Evolutionary conservation across 2,329 filamentous ascomycete genomes (phyloP), one percentile per base, ranked within the genome.

Genomic region (Cladosporium oxysporum): DNA sequence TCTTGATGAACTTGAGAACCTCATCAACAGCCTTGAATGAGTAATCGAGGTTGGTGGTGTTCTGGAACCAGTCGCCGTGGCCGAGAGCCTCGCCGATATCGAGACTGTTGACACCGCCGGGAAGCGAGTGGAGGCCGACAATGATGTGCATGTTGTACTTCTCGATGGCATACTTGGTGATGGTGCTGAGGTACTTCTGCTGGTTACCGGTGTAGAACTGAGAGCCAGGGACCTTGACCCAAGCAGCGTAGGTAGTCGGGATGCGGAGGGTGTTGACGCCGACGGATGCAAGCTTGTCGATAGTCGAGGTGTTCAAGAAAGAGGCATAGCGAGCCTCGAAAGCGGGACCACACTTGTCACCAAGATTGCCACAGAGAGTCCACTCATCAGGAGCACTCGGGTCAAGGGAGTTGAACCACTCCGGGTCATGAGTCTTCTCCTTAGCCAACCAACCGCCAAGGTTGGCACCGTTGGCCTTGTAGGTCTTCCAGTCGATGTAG

Each of bases 61-160:
- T 79, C 65, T 75, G 69, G 71, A 78, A 79, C 77, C 77, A 79
- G 28, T 66, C 72, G 58, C 69, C 67, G 63, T 76, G 75, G 14
- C 73, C 74, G 33, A 73, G 67, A 26, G 71, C 71, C 64, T 72
- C 71, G 47, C 70, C 71, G 53, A 73, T 73, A 28, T 70, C 69
- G 37, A 71, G 70, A 29, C 67, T 68, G 65, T 79, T 79, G 53
- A 78, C 75, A 68, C 75, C 71, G 29, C 76, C 71, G 23, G 72
- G 69, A 10, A 75, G 71, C 12, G 74, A 73, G 68, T 78, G 76
- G 8, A 78, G 67, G 21, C 73, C 76, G n/a, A 78, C 67, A 31
- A 78, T 71, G 58, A 78, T 68, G 64, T 79, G 76, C 76, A 78
- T 78, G 53, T 69, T 71, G 66, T 77, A 75, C 29, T 71, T 75